Evolutionary conservation across 352 stramenopile genomes (phyloP).

Genomic region (Pythium sp.): DNA sequence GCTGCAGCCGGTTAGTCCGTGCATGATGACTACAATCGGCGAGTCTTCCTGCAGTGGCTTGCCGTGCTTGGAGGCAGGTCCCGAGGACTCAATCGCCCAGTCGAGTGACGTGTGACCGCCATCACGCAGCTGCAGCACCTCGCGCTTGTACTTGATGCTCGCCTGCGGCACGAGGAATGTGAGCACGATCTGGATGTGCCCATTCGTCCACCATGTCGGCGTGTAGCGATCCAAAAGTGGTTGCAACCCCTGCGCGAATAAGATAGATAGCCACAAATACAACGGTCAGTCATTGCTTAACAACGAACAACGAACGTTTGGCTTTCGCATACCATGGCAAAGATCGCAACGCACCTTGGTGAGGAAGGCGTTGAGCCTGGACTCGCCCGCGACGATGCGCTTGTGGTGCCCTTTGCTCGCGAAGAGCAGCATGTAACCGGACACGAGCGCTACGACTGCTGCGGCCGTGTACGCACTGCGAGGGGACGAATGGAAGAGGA

Average conservation of each 20-base stretch:
- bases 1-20: slow-evolving; percentile 69
- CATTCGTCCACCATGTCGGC: slow-evolving; percentile 78
- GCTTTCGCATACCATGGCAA: too few species aligned
- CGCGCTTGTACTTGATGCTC: slow-evolving; percentile 49
- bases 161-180: slow-evolving; percentile 70
- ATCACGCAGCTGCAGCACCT: slow-evolving; percentile 55
- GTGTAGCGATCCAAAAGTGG: slow-evolving; percentile 51
- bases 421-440: slow-evolving; percentile 8
- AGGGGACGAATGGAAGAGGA: not conserved
- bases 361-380: slow-evolving; percentile 16
- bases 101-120: slow-evolving; percentile 68
- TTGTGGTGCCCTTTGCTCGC: slow-evolving; percentile 4
- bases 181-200: slow-evolving; percentile 68
- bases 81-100: slow-evolving; percentile 48
- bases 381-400: slow-evolving; percentile 18
- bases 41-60: slow-evolving; percentile 23
- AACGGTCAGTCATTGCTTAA: not conserved
- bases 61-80: slow-evolving; percentile 7
- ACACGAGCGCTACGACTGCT: slow-evolving; percentile 11
- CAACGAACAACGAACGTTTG: not conserved
- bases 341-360: slow-evolving; percentile 4
- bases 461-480: slow-evolving; percentile 5
- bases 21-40: slow-evolving; percentile 63
- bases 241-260: slow-evolving; percentile 32
- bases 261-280: not conserved